Base-by-base conservation (phyloP, 306 rosid species). In the Rosa multiflora region DNA sequence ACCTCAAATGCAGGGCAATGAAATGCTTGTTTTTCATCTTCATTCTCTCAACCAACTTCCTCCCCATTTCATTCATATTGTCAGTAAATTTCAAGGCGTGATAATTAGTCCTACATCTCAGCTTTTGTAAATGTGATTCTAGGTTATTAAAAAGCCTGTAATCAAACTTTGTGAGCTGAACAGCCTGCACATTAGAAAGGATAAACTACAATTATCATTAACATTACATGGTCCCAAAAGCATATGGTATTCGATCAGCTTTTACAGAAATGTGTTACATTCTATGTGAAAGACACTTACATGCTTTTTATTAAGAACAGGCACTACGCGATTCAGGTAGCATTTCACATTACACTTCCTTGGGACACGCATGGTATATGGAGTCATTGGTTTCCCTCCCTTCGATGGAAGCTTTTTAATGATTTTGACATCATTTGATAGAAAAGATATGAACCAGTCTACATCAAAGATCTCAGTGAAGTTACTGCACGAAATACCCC, bases 1-100 rank as follows among this genome's bases (percentile, higher is more conserved):
- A 94, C 98, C 99, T 92, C 88, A 94, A 84, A 88, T 94, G 99
- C 67, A 94, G 89, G 81, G 97, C 91, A 80, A 92, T 88, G 86
- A 90, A 94, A 85, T 88, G 90, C 78, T 85, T 85, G 85, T 84
- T 85, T 83, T 83, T 92, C 85, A 74, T 85, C 84, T 89, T 87
- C 97, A 94, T 92, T 82, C 92, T 84, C 78, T 85, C 89, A 56
- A 88, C 82, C 84, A 94, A 86, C 79, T 52, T 79, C 26, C 85
- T 82, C 15, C 99, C 97, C 93, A 89, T 87, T 72, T 67, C 87
- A 42, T 78, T 85, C 78, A 94, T 94, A 23, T 88, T 56, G 44
- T 87, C 78, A 0, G 95, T 87, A 85, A 91, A 94, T 82, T 84
- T 85, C 78, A 94, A 90, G 76, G 97, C 92, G 72, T 92, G 97